Percentiles rank a stretch among this genome's conserved stretches.
Evolutionary conservation across 352 stramenopile species (phyloP).

Genomic region (Phytophthora sp.): DNA sequence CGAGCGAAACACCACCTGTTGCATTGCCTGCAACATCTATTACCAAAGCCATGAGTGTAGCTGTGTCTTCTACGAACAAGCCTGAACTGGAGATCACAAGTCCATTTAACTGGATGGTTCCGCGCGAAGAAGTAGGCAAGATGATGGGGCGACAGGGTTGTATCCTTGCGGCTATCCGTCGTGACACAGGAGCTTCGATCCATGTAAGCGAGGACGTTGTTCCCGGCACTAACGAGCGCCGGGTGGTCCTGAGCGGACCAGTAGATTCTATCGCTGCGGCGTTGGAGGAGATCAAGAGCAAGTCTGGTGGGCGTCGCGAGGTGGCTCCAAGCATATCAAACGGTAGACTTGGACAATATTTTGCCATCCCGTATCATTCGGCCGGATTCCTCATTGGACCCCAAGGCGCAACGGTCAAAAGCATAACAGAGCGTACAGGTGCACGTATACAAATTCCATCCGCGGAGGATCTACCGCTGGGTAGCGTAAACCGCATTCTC

Average conservation of each 20-base stretch:
- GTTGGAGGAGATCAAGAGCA: constrained; percentile 41
- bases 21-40: constrained; percentile 45
- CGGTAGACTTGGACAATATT: constrained; percentile 62
- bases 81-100: constrained; percentile 29
- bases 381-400: constrained; percentile 61
- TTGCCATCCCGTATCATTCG: constrained; percentile 58
- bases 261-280: constrained; percentile 43
- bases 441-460: constrained; percentile 63
- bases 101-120: constrained; percentile 58
- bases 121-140: constrained; percentile 52
- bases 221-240: constrained; percentile 51
- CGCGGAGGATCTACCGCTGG: constrained; percentile 56
- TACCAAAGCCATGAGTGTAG: constrained; percentile 45
- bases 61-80: constrained; percentile 25
- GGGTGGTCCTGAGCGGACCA: constrained; percentile 50
- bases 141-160: constrained; percentile 64
- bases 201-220: constrained; percentile 49
- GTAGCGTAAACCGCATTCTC: constrained; percentile 64
- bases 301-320: constrained; percentile 50
- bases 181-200: constrained; percentile 49
- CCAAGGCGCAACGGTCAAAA: constrained; percentile 41
- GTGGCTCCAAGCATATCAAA: constrained; percentile 19
- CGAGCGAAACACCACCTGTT: constrained; percentile 22
- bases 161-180: constrained; percentile 53
- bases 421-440: constrained; percentile 55